phyloP scores from a whole-genome alignment of 2,329 filamentous ascomycete species.

The Chaetomium sp. region DNA sequence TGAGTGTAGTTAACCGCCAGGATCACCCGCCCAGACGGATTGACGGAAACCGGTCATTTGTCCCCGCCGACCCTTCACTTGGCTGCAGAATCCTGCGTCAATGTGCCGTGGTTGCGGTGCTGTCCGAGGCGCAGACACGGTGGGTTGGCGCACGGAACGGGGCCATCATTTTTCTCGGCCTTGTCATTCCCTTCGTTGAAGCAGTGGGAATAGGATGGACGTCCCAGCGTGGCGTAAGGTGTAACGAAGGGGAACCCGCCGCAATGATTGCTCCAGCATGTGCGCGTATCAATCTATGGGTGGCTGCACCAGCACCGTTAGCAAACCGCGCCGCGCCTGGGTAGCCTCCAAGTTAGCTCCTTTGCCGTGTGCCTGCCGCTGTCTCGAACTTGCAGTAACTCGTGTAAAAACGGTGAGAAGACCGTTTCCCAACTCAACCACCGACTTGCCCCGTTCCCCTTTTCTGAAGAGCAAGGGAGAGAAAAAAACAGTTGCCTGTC shows the following conservation, averaged over 20 bases:
- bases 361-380: background rate
- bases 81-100: slow-evolving; percentile 10
- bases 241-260: background rate
- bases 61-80: background rate
- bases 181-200: background rate
- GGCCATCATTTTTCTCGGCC: background rate
- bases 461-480: background rate
- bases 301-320: background rate
- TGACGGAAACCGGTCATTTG: background rate
- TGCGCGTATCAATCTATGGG: background rate
- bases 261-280: background rate
- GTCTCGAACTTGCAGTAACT: background rate
- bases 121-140: slow-evolving; percentile 2
- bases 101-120: background rate
- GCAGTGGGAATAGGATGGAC: background rate
- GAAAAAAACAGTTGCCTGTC: background rate
- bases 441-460: background rate
- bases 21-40: background rate
- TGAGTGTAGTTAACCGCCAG: background rate
- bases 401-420: background rate
- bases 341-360: background rate
- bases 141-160: background rate
- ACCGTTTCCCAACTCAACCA: background rate
- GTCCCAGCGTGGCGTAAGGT: background rate
- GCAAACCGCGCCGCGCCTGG: background rate